Conservation (phyloP, 495 filamentous ascomycete species). For the Darksidea phi region DNA sequence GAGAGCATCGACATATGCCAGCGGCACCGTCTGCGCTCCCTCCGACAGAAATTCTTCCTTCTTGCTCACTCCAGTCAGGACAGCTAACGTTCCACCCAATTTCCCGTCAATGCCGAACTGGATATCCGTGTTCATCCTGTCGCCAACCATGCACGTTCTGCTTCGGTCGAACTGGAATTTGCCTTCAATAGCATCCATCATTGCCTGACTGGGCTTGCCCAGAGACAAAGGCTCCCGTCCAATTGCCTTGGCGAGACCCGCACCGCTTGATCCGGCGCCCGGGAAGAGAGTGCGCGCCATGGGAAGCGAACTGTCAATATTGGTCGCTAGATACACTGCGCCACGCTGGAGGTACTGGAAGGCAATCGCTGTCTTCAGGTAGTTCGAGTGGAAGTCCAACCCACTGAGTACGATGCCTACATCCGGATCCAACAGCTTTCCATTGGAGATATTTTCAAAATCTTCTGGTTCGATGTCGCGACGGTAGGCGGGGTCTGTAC, state of each 20-base stretch:
- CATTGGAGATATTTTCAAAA: conserved; percentile 71
- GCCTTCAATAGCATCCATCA: conserved; percentile 99
- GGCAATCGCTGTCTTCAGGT: conserved; percentile 80
- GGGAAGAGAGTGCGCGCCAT: conserved; percentile 79
- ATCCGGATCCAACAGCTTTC: conserved; percentile 74
- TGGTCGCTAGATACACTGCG: conserved; percentile 91
- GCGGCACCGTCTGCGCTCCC: conserved; percentile 61
- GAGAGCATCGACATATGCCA: conserved; percentile 77
- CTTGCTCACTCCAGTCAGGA: conserved; percentile 84
- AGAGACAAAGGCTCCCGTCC: conserved; percentile 69
- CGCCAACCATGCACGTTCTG: conserved; percentile 92
- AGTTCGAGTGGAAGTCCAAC: conserved; percentile 90
- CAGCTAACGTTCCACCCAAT: conserved; percentile 85
- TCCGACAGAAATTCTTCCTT: conserved; percentile 74
- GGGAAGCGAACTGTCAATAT: conserved; percentile 84
- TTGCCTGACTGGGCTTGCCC: conserved; percentile 94
- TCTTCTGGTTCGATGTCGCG: conserved; percentile 76
- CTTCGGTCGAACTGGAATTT: conserved; percentile 85
- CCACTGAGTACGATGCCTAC: conserved; percentile 88
- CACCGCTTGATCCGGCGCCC: conserved; percentile 80
- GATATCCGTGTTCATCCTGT: conserved; percentile 93
- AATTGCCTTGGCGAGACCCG: conserved; percentile 72
- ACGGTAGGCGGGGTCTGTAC: conserved; percentile 76
- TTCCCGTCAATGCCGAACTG: conserved; percentile 89
- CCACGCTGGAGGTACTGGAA: conserved; percentile 81